phyloP scores from a whole-genome alignment of 495 filamentous ascomycete species.

The Aspergillus kassunensis region DNA sequence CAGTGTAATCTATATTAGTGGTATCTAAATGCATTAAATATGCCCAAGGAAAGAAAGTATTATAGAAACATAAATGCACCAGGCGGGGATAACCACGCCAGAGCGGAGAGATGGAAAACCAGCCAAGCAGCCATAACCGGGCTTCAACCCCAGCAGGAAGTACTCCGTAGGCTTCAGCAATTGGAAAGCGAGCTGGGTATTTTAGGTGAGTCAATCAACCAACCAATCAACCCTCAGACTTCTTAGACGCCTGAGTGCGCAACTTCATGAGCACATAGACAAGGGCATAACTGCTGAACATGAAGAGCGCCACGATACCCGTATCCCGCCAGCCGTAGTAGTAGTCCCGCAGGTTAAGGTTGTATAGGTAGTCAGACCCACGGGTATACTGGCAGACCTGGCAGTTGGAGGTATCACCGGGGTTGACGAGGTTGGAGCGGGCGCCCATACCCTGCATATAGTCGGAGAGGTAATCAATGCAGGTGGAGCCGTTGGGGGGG shows the following conservation, averaged over 20 bases:
- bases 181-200: too few species aligned
- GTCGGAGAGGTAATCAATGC: slow-evolving; percentile 51
- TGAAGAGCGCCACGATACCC: slow-evolving; percentile 44
- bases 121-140: too few species aligned
- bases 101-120: too few species aligned
- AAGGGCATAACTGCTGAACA: slow-evolving; percentile 41
- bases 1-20: neutral
- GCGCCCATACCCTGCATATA: slow-evolving; percentile 49
- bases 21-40: neutral
- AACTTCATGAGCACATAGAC: slow-evolving; percentile 50
- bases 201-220: too few species aligned
- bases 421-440: slow-evolving; percentile 49
- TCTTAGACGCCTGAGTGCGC: slow-evolving; percentile 24
- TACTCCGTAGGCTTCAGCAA: too few species aligned
- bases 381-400: slow-evolving; percentile 50
- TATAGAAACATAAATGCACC: too few species aligned
- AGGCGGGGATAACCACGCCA: too few species aligned
- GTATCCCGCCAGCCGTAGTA: slow-evolving; percentile 43
- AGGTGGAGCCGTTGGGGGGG: slow-evolving; percentile 46
- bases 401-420: slow-evolving; percentile 51
- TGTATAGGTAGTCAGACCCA: slow-evolving; percentile 37
- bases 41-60: too few species aligned
- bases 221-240: slow-evolving; percentile 14
- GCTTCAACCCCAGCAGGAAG: too few species aligned
- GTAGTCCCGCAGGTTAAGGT: slow-evolving; percentile 37